Percentiles rank a stretch among this genome's conserved stretches.
These are phyloP conservation scores for Funneliformis geosporum DNA, from an alignment of 192 early-diverging fungal species.

Conservation along the genomic window DNA sequence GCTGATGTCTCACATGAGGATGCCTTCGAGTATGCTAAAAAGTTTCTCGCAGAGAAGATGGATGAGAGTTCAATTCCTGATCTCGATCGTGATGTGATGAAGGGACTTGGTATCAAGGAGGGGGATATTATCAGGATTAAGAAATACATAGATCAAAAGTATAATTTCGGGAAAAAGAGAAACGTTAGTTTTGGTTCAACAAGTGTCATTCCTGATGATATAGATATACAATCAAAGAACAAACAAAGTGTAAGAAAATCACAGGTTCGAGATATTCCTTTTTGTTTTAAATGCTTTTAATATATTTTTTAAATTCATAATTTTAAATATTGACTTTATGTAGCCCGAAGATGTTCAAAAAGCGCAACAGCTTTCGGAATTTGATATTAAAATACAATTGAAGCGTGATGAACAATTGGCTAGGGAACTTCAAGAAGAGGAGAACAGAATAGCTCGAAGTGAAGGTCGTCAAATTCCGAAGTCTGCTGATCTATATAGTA, in stretches of 20 bases:
- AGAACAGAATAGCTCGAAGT: conserved; percentile 43
- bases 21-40: conserved; percentile 77
- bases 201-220: conserved; percentile 37
- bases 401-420: conserved; percentile 81
- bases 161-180: conserved; percentile 47
- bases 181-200: conserved; percentile 41
- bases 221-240: conserved; percentile 33
- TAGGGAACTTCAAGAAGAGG: conserved; percentile 77
- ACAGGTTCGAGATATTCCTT: conserved; percentile 21
- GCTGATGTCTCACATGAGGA: conserved; percentile 72
- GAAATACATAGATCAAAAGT: conserved; percentile 60
- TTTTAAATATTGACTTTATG: conserved; percentile 7
- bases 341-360: conserved; percentile 22
- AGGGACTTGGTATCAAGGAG: conserved; percentile 79
- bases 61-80: conserved; percentile 78
- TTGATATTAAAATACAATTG: conserved; percentile 60
- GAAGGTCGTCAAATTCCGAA: conserved; percentile 25
- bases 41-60: conserved; percentile 85
- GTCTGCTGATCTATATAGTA: conserved; percentile 13
- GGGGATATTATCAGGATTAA: conserved; percentile 81
- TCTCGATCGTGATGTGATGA: conserved; percentile 73
- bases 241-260: conserved; percentile 36
- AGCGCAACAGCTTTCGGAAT: not conserved
- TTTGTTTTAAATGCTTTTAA: not conserved
- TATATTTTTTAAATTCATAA: conserved; percentile 38